phyloP scores from a whole-genome alignment of 257 asterid species.

The Solanum paucissectum region DNA sequence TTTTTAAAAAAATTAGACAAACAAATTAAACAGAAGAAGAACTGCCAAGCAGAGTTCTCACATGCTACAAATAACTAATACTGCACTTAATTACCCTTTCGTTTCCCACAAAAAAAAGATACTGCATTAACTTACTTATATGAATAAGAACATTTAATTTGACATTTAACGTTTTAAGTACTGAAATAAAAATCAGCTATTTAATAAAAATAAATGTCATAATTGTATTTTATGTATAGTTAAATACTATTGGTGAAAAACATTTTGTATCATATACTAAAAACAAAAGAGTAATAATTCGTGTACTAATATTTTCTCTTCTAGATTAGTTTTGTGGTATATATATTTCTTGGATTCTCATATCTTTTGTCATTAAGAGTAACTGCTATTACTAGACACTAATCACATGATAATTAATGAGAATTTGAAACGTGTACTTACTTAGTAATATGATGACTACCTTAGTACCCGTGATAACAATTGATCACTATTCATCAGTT shows the following conservation, averaged over 20 bases:
- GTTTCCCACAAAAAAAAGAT: background rate
- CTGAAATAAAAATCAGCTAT: background rate
- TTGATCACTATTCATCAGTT: background rate
- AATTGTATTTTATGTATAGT: background rate
- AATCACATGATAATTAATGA: background rate
- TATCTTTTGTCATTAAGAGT: background rate
- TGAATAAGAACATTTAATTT: background rate
- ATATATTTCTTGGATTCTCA: background rate
- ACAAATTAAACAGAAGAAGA: background rate
- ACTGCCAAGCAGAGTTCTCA: background rate
- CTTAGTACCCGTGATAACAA: background rate
- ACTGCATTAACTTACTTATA: background rate
- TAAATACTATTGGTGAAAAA: background rate
- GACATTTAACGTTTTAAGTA: background rate
- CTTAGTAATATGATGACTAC: background rate
- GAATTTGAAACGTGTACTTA: background rate
- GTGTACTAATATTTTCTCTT: background rate
- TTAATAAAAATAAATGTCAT: too few species aligned
- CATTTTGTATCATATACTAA: background rate
- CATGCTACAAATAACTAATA: background rate
- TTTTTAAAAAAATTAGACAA: background rate
- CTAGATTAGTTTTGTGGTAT: background rate
- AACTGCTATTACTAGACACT: background rate
- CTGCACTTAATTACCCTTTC: background rate
- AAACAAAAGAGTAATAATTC: background rate